These are phyloP conservation scores for Umbelopsis sp. DNA, from an alignment of 192 early-diverging fungal species.

Conservation along the genomic window DNA sequence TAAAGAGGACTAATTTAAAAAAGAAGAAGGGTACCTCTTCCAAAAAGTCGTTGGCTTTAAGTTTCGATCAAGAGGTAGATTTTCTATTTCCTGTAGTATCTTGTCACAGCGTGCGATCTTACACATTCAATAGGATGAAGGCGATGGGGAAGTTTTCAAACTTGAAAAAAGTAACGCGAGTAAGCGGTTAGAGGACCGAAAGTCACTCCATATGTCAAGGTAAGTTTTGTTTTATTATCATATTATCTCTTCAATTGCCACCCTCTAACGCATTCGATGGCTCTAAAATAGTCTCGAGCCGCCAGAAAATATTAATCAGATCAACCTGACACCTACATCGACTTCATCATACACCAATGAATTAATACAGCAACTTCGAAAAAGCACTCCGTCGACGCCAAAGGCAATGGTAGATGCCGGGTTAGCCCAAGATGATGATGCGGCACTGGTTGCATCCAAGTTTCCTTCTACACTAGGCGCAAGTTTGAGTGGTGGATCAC, in stretches of 20 bases:
- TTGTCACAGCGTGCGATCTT: neutral
- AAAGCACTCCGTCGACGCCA: constrained; percentile 35
- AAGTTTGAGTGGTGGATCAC: neutral
- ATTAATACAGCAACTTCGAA: constrained; percentile 35
- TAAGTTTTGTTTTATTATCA: neutral
- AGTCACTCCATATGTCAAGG: constrained; percentile 21
- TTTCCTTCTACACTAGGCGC: constrained; percentile 45
- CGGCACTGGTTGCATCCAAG: constrained; percentile 41
- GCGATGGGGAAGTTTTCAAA: constrained; percentile 42
- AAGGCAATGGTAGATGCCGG: constrained; percentile 8
- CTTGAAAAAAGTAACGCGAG: constrained; percentile 51
- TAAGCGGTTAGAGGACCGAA: constrained; percentile 25
- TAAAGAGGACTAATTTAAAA: constrained; percentile 25
- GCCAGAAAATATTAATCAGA: constrained; percentile 18
- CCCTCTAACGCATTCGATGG: no score
- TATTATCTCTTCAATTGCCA: neutral
- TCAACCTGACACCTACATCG: neutral
- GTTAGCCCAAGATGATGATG: constrained; percentile 28
- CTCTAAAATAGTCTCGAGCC: neutral
- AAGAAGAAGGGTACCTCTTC: constrained; percentile 27
- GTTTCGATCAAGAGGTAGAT: constrained; percentile 25
- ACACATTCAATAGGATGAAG: constrained; percentile 24
- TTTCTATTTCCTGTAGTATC: neutral
- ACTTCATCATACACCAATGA: constrained; percentile 39
- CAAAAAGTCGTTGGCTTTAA: constrained; percentile 20